Base-by-base conservation (phyloP, 345 rosid genomes). In the Eucalyptus tenuipes region DNA sequence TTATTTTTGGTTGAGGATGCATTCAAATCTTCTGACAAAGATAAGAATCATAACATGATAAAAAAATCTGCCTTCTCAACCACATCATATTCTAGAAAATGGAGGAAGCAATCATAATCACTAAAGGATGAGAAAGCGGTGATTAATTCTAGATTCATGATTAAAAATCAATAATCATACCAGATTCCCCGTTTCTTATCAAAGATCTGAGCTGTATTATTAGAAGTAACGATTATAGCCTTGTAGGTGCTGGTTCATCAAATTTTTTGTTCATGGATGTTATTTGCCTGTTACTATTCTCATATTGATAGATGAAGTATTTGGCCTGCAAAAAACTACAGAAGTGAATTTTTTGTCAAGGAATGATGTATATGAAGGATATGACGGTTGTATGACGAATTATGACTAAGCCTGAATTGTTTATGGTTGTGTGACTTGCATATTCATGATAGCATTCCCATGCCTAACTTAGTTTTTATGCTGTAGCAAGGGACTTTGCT, bases 401-500 rank as follows among this genome's bases (percentile, higher is more conserved):
- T 20, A 40, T 20, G 47, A 75, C 84, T 75, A 40, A 40, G 84
- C 84, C 57, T 52, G 57, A 52, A 52, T 52, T 52, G 57, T 20
- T 75, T 75, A 37, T 8, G 13, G 47, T 40, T 40, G 2, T 75
- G 47, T 20, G 47, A 75, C n/a, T n/a, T n/a, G 16, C 24, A 18
- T 86, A 44, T 86, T 53, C 59, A 40, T 29, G 47, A 53, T 50
- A 53, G 64, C 64, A 8, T 33, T 49, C 47, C 31, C 59, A 49
- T 86, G 44, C 13, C 52, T 88, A n/a, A 48, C 86, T 80, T 86
- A 87, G 61, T 88, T 80, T 80, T 87, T 80, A 61, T 91, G 90
- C 81, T 87, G 86, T 93, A 96, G 97, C 92, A 91, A 88, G 98
- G 99, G 88, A 91, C 99, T 91, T 90, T 97, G 92, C 88, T 97